Evolutionary conservation across 495 filamentous ascomycete species (phyloP), one percentile per base, ranked within the genome.

Genomic region (Physcia stellaris): DNA sequence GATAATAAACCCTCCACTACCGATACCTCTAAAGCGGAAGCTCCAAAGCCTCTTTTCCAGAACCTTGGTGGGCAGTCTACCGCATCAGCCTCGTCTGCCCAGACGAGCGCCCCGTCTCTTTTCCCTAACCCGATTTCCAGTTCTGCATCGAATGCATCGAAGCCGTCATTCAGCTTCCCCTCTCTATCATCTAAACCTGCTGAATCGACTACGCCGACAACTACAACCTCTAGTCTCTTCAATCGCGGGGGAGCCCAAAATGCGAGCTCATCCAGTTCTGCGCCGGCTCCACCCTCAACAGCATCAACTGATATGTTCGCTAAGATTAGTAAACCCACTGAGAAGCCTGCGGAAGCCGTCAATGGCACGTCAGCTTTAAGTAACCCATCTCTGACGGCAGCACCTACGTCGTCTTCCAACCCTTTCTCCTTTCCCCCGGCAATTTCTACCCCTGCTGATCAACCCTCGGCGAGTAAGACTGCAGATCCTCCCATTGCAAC

Each of bases 261-360:
- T 29, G 45, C 47, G 24, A 49, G 47, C 32, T 38, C 43, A 11
- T 30, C 49, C 17, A 37, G 50, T 33, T 20, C 59, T 24, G 37
- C 55, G 12, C 34, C n/a, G n/a, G n/a, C 50, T 12, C 44, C 57
- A 20, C 28, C 52, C 10, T 39, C 34, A 19, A 38, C 50, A 17
- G 39, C 41, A 37, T 37, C 52, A 19, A 51, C 57, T 13, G 48
- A 55, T 20, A 37, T 70, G 24, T 71, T 71, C 37, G 21, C 48
- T 7, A 51, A 41, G 6, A 41, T 61, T 35, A 56, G 56, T 21
- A 55, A 52, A 17, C 24, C 46, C 16, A 46, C 62, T 16, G 63
- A 60, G 27, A 44, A 62, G 2, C 46, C 64, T n/a, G 43, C 56
- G 21, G 41, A 56, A 20, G 42, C 57, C 24, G 27, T n/a, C n/a